Percentiles rank a stretch among this genome's conserved stretches.
Conservation (phyloP, 73 alveolate species). For the Stentor roeselii region DNA sequence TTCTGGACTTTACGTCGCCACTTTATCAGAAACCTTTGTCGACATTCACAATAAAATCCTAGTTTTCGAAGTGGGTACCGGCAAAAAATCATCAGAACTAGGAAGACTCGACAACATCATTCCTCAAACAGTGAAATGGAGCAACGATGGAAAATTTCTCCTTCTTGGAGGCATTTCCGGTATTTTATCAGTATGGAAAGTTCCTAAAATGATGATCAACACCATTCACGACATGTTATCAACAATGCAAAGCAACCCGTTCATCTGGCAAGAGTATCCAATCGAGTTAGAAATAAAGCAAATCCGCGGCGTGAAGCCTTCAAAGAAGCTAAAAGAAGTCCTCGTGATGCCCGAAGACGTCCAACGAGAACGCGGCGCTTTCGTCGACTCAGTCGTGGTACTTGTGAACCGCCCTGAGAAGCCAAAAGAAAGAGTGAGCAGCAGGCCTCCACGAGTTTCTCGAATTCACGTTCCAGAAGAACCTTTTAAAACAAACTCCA, state of each 20-base stretch:
- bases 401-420: background rate
- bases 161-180: slow-evolving; percentile 6
- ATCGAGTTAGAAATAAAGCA: background rate
- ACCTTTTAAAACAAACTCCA: background rate
- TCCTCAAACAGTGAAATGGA: background rate
- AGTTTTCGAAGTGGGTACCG: slow-evolving; percentile 12
- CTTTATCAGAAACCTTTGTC: background rate
- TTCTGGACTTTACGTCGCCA: background rate
- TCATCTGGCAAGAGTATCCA: slow-evolving; percentile 4
- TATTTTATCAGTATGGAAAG: background rate
- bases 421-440: background rate
- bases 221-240: slow-evolving; percentile 1
- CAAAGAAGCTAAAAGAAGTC: background rate
- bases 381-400: background rate
- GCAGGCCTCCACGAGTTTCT: background rate
- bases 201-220: background rate
- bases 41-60: background rate
- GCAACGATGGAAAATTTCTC: background rate
- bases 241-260: slow-evolving; percentile 6
- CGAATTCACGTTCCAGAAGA: background rate
- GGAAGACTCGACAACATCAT: slow-evolving; percentile 3
- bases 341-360: background rate
- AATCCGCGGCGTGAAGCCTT: background rate
- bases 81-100: slow-evolving; percentile 20
- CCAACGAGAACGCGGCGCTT: slow-evolving; percentile 2